phyloP scores from a whole-genome alignment of 1,284 basidiomycete genomes.

The Dichomitus squalens region DNA sequence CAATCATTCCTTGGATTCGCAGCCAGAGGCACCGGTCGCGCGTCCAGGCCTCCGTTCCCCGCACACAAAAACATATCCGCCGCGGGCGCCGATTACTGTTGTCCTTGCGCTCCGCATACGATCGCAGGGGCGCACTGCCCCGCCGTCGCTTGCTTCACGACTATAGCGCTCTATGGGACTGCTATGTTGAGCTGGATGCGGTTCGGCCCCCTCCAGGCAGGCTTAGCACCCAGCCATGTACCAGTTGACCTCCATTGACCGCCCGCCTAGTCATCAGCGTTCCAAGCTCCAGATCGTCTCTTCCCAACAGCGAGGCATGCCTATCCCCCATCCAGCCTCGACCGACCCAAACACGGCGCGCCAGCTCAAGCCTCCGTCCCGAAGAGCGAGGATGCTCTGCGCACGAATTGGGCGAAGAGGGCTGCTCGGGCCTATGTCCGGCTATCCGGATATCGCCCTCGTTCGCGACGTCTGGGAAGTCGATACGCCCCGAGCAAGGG shows the following conservation, averaged over 20 bases:
- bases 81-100: not conserved
- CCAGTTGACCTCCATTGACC: not conserved
- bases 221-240: not conserved
- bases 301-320: not conserved
- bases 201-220: not conserved
- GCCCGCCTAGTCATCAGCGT: not conserved
- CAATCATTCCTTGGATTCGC: not conserved
- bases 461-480: conserved; percentile 1
- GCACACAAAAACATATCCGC: not conserved
- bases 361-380: conserved; percentile 2
- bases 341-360: not conserved
- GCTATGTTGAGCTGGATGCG: conserved; percentile 2
- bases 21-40: not conserved
- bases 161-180: not conserved
- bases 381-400: not conserved
- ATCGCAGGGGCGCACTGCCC: not conserved
- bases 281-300: not conserved
- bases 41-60: not conserved
- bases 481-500: conserved; percentile 7
- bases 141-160: conserved; percentile 1
- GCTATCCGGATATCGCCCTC: conserved; percentile 15
- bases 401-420: not conserved
- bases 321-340: too few species aligned
- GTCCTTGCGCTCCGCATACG: not conserved
- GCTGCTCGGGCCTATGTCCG: conserved; percentile 1